Percentiles rank a stretch among this genome's conserved stretches.
These are phyloP conservation scores for Fennellomyces sp. DNA, from an alignment of 371 early-diverging fungal species.

Conservation along the genomic window DNA sequence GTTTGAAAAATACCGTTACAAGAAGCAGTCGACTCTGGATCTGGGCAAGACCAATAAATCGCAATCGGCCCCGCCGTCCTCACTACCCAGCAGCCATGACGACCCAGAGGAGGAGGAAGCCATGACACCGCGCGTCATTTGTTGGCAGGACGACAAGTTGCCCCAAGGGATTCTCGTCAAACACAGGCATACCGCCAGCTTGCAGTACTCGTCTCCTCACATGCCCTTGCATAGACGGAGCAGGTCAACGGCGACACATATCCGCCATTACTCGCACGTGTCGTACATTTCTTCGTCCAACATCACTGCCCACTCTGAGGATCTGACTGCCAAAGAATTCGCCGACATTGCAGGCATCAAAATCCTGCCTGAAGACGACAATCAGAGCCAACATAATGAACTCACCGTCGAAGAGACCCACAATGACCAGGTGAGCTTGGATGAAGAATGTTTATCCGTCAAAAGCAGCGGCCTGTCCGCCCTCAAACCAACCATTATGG, in stretches of 20 bases:
- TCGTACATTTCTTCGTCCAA: constrained; percentile 39
- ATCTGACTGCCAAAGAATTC: constrained; percentile 50
- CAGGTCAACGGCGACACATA: constrained; percentile 15
- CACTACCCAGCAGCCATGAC: not conserved
- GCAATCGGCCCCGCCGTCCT: not conserved
- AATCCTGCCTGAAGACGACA: constrained; percentile 32
- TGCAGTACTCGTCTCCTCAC: not conserved
- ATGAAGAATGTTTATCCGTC: constrained; percentile 8
- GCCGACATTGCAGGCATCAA: constrained; percentile 51
- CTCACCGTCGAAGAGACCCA: not conserved
- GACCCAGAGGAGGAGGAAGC: not conserved
- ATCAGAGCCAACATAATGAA: not conserved
- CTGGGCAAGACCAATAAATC: not conserved
- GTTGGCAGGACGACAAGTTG: constrained; percentile 3
- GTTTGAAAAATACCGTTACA: constrained; percentile 18
- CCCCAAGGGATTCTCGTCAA: constrained; percentile 10
- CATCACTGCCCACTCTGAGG: constrained; percentile 49
- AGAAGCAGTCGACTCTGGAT: constrained; percentile 1
- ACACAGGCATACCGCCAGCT: constrained; percentile 5
- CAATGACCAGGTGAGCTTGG: constrained; percentile 12
- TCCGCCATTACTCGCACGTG: constrained; percentile 41
- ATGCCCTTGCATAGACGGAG: constrained; percentile 6
- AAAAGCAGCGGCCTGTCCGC: not conserved
- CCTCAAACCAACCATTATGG: constrained; percentile 32
- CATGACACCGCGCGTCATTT: constrained; percentile 9